Conservation (phyloP, 2,329 filamentous ascomycete species). For the Scortechinia acanthostroma region DNA sequence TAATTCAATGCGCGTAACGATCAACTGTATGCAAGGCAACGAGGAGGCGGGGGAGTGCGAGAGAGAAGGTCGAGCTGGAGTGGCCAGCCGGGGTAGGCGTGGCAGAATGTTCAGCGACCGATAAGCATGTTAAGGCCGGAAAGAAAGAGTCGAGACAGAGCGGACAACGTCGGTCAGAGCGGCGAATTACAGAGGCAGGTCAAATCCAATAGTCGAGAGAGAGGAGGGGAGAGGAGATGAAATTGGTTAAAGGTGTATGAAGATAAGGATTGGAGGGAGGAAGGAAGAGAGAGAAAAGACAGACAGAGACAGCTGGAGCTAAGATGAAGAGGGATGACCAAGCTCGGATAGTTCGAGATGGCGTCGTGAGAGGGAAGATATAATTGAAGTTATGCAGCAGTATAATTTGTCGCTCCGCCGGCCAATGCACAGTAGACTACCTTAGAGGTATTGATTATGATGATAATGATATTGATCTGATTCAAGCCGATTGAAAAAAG, state of each 20-base stretch:
- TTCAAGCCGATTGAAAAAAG: too few relatives aligned
- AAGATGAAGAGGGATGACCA: not conserved
- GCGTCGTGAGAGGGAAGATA: too few relatives aligned
- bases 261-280: not conserved
- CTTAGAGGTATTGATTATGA: too few relatives aligned
- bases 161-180: not conserved
- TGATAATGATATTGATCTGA: too few relatives aligned
- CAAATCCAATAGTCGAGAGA: not conserved
- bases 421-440: too few relatives aligned
- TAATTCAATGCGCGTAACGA: too few relatives aligned
- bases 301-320: not conserved
- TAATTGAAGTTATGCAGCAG: too few relatives aligned
- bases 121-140: constrained; percentile 4
- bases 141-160: not conserved
- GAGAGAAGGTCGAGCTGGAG: constrained; percentile 1
- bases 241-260: not conserved
- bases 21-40: too few relatives aligned
- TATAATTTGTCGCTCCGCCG: too few relatives aligned
- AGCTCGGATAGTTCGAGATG: too few relatives aligned
- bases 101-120: constrained; percentile 6
- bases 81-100: constrained; percentile 3
- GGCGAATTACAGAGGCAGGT: not conserved
- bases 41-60: constrained; percentile 5
- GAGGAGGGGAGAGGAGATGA: not conserved
- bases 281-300: not conserved